Base-by-base conservation (phyloP, 1,284 basidiomycete species). In the Thecaphora frezii region DNA sequence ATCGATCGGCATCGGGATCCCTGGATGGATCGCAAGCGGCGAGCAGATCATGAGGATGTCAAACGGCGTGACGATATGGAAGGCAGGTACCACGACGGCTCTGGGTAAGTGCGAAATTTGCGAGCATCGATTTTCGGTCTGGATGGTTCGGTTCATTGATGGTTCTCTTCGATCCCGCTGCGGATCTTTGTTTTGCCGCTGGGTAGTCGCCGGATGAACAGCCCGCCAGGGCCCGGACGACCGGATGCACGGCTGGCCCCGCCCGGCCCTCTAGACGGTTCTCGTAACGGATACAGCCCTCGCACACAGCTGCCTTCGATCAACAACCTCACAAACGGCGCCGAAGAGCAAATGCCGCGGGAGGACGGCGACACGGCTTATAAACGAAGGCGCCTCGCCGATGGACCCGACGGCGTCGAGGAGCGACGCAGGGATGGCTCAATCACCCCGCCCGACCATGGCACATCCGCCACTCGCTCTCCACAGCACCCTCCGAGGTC, bases 11-110 rank as follows among this genome's bases (percentile, higher is more conserved):
- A 58, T 37, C 58, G 63, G 45, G 63, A 66, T 55, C 63, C 53
- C 52, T 66, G 63, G 63, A 61, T 61, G 23, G 63, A 66, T 51
- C 51, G 63, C 60, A 66, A 66, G 55, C 54, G 58, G 51, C 54
- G 63, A 51, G 48, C 44, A 44, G 63, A 66, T 41, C 58, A 61
- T 21, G 58, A 66, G 26, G 58, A 66, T 45, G 58, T 58, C 2
- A 48, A 48, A 23, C 51, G 58, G 7, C 48, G 62, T 5, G 62
- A 60, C 47, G 62, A 60, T 5, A n/a, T 60, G 28, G 28, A 30
- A 7, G 14, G 14, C 7, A 30, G 28, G 14, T 30, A 7, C 14
- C 28, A 30, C 28, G 28, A 30, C 7, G 28, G 28, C 28, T 14
- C 28, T 7, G 14, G 28, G 28, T 30, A 14, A 30, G 28, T 30